Percentiles rank a stretch among this genome's conserved stretches.
Conservation (phyloP, 306 rosid genomes). For the Vachellia collinsii region DNA sequence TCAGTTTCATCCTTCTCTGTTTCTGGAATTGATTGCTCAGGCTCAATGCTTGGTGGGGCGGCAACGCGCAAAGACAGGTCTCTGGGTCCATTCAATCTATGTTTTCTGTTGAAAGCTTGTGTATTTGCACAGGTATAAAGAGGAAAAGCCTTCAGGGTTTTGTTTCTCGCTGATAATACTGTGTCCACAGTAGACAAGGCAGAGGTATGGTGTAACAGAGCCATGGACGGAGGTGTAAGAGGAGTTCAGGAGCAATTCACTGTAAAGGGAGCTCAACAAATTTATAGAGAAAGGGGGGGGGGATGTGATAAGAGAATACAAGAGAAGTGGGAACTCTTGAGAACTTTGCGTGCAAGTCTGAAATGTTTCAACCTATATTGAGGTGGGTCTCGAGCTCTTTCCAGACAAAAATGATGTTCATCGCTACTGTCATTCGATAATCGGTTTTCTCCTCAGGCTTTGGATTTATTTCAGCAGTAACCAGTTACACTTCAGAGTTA, state of each 20-base stretch:
- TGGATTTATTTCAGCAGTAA: conserved; percentile 7
- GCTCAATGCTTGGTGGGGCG: conserved; percentile 62
- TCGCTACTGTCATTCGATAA: conserved; percentile 8
- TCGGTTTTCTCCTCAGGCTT: neutral
- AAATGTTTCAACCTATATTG: conserved; percentile 7
- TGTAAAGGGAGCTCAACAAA: conserved; percentile 1
- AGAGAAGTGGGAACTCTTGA: conserved; percentile 23
- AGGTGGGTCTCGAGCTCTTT: neutral
- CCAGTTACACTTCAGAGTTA: neutral
- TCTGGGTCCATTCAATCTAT: conserved; percentile 32
- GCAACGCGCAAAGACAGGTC: conserved; percentile 58
- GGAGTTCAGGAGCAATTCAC: conserved; percentile 3
- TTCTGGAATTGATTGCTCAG: conserved; percentile 40
- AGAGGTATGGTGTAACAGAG: conserved; percentile 54
- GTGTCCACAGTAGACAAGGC: conserved; percentile 50
- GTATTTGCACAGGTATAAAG: conserved; percentile 34
- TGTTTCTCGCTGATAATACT: conserved; percentile 42
- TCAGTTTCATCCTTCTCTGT: conserved; percentile 43
- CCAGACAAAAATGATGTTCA: conserved; percentile 40
- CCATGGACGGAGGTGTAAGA: conserved; percentile 47
- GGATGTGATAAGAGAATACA: neutral
- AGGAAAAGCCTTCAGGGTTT: conserved; percentile 44
- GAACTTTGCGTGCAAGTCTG: conserved; percentile 61
- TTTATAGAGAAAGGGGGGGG: neutral
- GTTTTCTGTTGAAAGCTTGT: conserved; percentile 26